Base-by-base conservation (phyloP, 1,139 yeast species). In the Geotrichum carabidarum region DNA sequence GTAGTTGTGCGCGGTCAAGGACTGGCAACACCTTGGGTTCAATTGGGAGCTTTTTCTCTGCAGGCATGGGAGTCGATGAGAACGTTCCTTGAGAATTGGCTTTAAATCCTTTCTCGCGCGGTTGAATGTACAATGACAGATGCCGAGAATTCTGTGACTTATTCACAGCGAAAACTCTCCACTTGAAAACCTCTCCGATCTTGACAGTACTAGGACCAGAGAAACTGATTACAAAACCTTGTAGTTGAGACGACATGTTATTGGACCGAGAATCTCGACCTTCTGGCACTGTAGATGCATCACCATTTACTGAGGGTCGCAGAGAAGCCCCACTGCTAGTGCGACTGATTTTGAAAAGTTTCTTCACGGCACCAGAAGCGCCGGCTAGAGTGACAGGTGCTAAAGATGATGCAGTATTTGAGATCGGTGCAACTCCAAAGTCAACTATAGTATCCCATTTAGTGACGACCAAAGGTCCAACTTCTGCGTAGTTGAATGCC, bases 141-240 rank as follows among this genome's bases (percentile, higher is more conserved):
- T 57, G 75, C 69, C 58, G 70, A 62, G 32, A 48, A 1, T 66
- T 58, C 15, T 62, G 61, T 3, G 83, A 74, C 57, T 77, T 77
- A 70, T 86, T 87, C 54, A 85, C 77, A 1, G 86, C 83, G 64
- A 83, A 87, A 4, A 86, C 75, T 54, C 77, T 78, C 87, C 93
- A 83, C 53, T 74, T 76, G 60, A 80, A 79, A 4, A 77, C 74
- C 53, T 81, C 78, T 1, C 94, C 94, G 12, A 84, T 68, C 59
- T 76, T 74, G 6, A 84, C 81, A 44, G 78, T 73, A 14, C 85
- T 77, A 12, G 81, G 79, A 0, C 95, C 95, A 4, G 78, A 73
- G 58, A 86, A 83, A 8, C 86, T 79, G 30, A 87, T 73, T 27
- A 75, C 75, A 15, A 86, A 68, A 0, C 89, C 86, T 4, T 51